Base-by-base conservation (phyloP, 179 eudicot species). In the Spinacia oleracea region DNA sequence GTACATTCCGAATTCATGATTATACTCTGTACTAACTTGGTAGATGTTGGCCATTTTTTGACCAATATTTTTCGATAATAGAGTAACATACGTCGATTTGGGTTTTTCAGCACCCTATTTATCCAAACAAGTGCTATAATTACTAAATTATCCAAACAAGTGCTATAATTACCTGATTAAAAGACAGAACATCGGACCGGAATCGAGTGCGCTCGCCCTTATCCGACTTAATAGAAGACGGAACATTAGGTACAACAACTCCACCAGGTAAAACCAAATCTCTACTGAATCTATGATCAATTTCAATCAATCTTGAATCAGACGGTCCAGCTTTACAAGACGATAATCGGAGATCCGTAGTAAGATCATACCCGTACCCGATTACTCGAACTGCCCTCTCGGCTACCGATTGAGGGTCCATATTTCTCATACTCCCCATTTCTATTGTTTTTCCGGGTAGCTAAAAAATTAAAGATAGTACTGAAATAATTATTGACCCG, bases 131-230 rank as follows among this genome's bases (percentile, higher is more conserved):
- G n/a, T n/a, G n/a, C n/a, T n/a, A n/a, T n/a, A n/a, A n/a, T n/a
- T n/a, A n/a, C n/a, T n/a, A n/a, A n/a, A n/a, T n/a, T n/a, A n/a
- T n/a, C n/a, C n/a, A n/a, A 42, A 27, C 25, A 9, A 42, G 18
- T 5, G 25, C n/a, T n/a, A n/a, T 18, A 3, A 16, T 18, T 58
- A 94, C 98, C 91, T 90, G 97, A 58, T 82, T 90, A 79, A 95
- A 95, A 62, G 91, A 82, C 25, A 95, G 91, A 32, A 90, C 88
- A 74, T 95, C 98, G 46, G 98, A 95, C 67, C 90, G 86, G 70
- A 95, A 93, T 79, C 98, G 85, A 9, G 90, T 95, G 60, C 97
- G 89, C 77, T 95, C 98, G 46, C 98, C 98, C 82, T 93, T 95
- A 85, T 90, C 98, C 74, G 95, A 93, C 88, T 91, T 91, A 62